Base-by-base conservation (phyloP, 2,329 filamentous ascomycete genomes). In the Clonostachys rhizophaga region DNA sequence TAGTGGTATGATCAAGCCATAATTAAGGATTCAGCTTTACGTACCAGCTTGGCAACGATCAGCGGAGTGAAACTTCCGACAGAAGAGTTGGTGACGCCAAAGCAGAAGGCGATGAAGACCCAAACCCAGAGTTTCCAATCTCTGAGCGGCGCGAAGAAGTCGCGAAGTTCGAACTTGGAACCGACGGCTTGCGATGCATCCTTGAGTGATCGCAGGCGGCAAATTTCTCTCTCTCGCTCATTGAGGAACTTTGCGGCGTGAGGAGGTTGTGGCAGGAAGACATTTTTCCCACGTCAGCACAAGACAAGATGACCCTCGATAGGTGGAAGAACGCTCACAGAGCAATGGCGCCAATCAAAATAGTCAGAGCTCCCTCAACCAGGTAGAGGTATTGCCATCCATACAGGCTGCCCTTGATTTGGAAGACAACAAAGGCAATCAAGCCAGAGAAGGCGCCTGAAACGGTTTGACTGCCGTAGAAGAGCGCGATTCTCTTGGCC, bases 401-500 rank as follows among this genome's bases (percentile, higher is more conserved):
- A 8, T 62, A 56, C 16, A 74, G 59, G 20, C 58, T 54, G n/a
- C 62, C 55, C 18, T 63, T 52, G 57, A 76, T 74, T 43, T 71
- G 73, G 57, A 78, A 75, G 16, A 75, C 67, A 35, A 67, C 74
- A 52, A 71, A 77, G 1, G 74, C 66, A 6, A 75, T 63, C 8
- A 75, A 63, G 12, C 71, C 72, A 40, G 24, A 43, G 37, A 75
- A 75, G n/a, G 71, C 71, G 43, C 80, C 83, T 18, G 87, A 87
- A 49, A 91, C 86, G 57, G 86, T 87, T 24, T 79, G 83, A 0
- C 86, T 86, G 0, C 86, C 87, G 55, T 91, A 91, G 69, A 90
- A 90, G 52, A 89, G 67, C 44, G 85, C 85, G 3, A 55, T 65
- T 3, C 72, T 60, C 5, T 72, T 59, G 0, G 70, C 71, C 2